Evolutionary conservation across 257 asterid genomes (phyloP).

Genomic region (Nicotiana otophora): DNA sequence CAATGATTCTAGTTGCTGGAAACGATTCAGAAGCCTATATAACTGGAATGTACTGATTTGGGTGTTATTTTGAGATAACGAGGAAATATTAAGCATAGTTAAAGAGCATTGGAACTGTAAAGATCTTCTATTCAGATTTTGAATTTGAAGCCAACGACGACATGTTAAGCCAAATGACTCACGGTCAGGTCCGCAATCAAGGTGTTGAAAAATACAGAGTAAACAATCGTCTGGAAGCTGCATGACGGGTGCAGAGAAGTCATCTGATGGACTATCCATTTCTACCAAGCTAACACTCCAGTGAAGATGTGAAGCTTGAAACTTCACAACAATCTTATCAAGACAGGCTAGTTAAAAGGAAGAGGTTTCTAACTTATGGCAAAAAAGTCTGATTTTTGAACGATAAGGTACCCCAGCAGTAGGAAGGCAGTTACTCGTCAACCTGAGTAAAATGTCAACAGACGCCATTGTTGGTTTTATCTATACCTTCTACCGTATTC

Average conservation of each 20-base stretch:
- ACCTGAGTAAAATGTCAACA: slow-evolving; percentile 79
- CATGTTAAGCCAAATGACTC: slow-evolving; percentile 71
- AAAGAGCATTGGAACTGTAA: slow-evolving; percentile 60
- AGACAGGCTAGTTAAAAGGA: slow-evolving; percentile 39
- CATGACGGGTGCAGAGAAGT: slow-evolving; percentile 12
- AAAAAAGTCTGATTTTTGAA: slow-evolving; percentile 68
- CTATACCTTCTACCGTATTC: slow-evolving; percentile 45
- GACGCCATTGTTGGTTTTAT: slow-evolving; percentile 28
- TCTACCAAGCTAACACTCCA: slow-evolving; percentile 21
- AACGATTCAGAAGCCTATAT: slow-evolving; percentile 42
- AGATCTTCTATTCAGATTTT: slow-evolving; percentile 51
- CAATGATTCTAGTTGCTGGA: slow-evolving; percentile 39
- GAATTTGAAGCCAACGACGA: slow-evolving; percentile 54
- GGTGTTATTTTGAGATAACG: slow-evolving; percentile 32
- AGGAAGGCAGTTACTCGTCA: slow-evolving; percentile 62
- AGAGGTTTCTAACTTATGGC: slow-evolving; percentile 63
- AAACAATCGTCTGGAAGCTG: slow-evolving; percentile 63
- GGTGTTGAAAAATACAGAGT: slow-evolving; percentile 42
- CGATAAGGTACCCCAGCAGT: slow-evolving; percentile 47
- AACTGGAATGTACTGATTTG: slow-evolving; percentile 37
- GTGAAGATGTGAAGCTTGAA: slow-evolving; percentile 58
- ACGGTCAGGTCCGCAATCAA: slow-evolving; percentile 42
- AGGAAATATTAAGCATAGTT: slow-evolving; percentile 23
- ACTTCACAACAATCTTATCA: slow-evolving; percentile 54
- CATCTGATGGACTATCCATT: slow-evolving; percentile 26